Conservation (phyloP, 1,284 basidiomycete genomes). For the Rhodotorula sp. region DNA sequence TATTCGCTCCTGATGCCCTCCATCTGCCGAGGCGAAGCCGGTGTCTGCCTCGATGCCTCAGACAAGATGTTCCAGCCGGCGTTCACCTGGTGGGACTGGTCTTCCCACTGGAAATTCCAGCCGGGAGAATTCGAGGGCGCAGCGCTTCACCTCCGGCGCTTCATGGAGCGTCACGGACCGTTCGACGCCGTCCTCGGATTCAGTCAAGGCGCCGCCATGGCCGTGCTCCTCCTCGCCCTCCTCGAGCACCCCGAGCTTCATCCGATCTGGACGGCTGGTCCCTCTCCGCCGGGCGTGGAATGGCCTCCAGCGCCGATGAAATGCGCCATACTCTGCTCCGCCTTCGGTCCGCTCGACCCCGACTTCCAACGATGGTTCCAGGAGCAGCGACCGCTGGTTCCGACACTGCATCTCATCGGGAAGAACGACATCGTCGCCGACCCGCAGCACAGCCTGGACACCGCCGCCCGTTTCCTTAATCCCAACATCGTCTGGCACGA, state of each 20-base stretch:
- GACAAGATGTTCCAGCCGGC: neutral
- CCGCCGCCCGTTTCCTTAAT: neutral
- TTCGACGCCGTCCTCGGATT: conserved; percentile 19
- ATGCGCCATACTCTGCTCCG: conserved; percentile 1
- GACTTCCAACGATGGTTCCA: neutral
- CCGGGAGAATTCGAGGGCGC: conserved; percentile 4
- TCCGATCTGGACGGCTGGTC: neutral
- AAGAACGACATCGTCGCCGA: conserved; percentile 2
- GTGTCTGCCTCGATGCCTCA: neutral
- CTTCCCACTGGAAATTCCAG: neutral
- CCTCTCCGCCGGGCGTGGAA: neutral
- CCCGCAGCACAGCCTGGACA: neutral
- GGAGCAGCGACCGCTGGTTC: neutral
- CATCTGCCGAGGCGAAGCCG: neutral
- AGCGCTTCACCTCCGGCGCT: neutral
- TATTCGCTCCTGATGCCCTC: neutral
- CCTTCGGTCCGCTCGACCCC: neutral
- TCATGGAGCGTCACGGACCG: conserved; percentile 3
- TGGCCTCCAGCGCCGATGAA: conserved; percentile 1
- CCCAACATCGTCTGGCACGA: conserved; percentile 10
- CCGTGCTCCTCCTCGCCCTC: neutral
- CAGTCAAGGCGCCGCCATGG: conserved; percentile 2
- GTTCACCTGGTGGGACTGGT: conserved; percentile 7
- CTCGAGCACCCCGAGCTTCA: conserved; percentile 6
- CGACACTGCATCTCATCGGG: conserved; percentile 4